Percentiles rank a stretch among this genome's conserved stretches.
These are phyloP conservation scores for Paraconiothyrium brasiliense DNA, from an alignment of 2,329 filamentous ascomycete genomes.

Conservation along the genomic window DNA sequence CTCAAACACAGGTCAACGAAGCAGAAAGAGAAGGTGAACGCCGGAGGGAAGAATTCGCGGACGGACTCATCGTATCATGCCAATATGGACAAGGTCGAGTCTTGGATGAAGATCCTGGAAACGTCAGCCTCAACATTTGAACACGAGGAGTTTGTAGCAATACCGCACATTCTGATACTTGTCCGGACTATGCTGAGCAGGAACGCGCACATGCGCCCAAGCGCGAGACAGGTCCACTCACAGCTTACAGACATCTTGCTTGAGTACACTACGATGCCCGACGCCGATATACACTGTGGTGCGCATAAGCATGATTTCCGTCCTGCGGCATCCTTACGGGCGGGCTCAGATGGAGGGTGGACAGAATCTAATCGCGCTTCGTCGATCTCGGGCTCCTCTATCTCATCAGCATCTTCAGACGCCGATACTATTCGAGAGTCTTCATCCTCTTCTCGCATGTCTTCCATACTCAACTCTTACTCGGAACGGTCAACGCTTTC, in stretches of 20 bases:
- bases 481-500: slow-evolving; percentile 40
- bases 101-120: slow-evolving; percentile 71
- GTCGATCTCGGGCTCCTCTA: slow-evolving; percentile 40
- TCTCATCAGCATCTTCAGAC: slow-evolving; percentile 32
- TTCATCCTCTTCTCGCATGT: slow-evolving; percentile 33
- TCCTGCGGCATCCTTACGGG: slow-evolving; percentile 30
- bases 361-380: slow-evolving; percentile 38
- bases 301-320: slow-evolving; percentile 44
- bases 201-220: slow-evolving; percentile 53
- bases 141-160: slow-evolving; percentile 49
- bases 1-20: slow-evolving; percentile 72
- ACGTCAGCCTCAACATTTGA: slow-evolving; percentile 53
- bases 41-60: slow-evolving; percentile 61
- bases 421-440: slow-evolving; percentile 37
- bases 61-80: slow-evolving; percentile 77
- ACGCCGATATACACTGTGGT: slow-evolving; percentile 46
- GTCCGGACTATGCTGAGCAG: slow-evolving; percentile 54
- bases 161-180: slow-evolving; percentile 54
- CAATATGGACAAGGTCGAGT: slow-evolving; percentile 73
- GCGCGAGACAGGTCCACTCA: slow-evolving; percentile 53
- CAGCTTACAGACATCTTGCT: slow-evolving; percentile 44
- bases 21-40: slow-evolving; percentile 68
- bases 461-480: slow-evolving; percentile 45
- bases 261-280: slow-evolving; percentile 41
- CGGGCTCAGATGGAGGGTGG: slow-evolving; percentile 40